Conservation (phyloP, 2,329 filamentous ascomycete species). For the Fusarium palustre region DNA sequence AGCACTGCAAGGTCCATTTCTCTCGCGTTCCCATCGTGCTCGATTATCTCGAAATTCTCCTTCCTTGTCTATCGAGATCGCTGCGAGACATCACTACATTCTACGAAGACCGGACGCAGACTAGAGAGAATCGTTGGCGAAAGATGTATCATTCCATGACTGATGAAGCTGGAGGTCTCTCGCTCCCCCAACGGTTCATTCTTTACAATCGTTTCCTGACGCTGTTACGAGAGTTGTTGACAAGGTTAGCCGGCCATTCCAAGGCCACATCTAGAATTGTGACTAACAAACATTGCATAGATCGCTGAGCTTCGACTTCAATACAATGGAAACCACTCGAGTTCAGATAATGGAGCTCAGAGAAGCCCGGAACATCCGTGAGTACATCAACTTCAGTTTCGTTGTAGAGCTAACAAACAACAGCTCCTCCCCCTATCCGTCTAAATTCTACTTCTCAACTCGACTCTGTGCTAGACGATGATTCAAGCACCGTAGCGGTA, state of each 20-base stretch:
- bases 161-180: conserved; percentile 63
- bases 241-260: conserved; percentile 56
- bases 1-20: conserved; percentile 64
- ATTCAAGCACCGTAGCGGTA: conserved; percentile 37
- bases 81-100: conserved; percentile 64
- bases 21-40: conserved; percentile 63
- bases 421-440: conserved; percentile 54
- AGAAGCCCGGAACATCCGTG: conserved; percentile 65
- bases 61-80: conserved; percentile 66
- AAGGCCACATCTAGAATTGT: background rate
- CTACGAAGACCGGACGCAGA: conserved; percentile 63
- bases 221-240: conserved; percentile 63
- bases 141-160: conserved; percentile 69
- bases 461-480: conserved; percentile 50
- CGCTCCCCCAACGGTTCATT: conserved; percentile 64
- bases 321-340: conserved; percentile 63
- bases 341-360: conserved; percentile 64
- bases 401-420: conserved; percentile 19
- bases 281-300: conserved; percentile 47
- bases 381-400: conserved; percentile 40
- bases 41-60: conserved; percentile 66
- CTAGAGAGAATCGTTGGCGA: conserved; percentile 65
- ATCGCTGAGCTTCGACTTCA: conserved; percentile 66
- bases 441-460: conserved; percentile 51
- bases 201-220: conserved; percentile 68